Percentiles rank a stretch among this genome's conserved stretches.
Conservation (phyloP, 257 asterid species). For the Fraxinus americana region DNA sequence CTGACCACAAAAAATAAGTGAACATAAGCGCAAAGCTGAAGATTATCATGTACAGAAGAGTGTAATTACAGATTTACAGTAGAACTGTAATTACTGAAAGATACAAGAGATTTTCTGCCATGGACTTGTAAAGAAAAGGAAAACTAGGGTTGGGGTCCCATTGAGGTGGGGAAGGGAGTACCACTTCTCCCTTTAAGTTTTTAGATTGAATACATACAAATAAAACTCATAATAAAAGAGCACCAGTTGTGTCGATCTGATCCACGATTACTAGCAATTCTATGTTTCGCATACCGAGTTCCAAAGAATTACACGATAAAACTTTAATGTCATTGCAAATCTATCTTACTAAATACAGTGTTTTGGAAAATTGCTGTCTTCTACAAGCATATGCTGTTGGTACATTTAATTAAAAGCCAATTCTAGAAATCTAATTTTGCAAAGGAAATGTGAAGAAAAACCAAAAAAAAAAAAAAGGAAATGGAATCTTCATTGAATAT, state of each 20-base stretch:
- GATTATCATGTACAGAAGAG: too few relatives aligned
- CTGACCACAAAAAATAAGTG: too few relatives aligned
- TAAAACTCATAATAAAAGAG: not conserved
- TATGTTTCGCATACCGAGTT: too few relatives aligned
- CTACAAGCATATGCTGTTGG: too few relatives aligned
- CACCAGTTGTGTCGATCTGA: not conserved
- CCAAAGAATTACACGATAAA: too few relatives aligned
- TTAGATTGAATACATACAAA: not conserved
- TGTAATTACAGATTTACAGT: too few relatives aligned
- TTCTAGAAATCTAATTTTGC: not conserved
- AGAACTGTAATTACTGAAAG: not conserved
- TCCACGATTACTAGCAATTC: too few relatives aligned
- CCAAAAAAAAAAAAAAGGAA: not conserved
- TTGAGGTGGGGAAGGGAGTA: not conserved
- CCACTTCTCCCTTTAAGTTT: not conserved
- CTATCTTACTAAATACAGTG: too few relatives aligned
- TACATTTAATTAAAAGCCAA: too few relatives aligned
- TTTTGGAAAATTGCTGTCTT: too few relatives aligned
- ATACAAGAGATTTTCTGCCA: not conserved
- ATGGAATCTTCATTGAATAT: slow-evolving; percentile 1
- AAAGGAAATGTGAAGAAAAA: not conserved
- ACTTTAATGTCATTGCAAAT: too few relatives aligned
- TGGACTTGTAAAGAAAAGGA: not conserved
- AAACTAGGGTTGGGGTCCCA: not conserved
- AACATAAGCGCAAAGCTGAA: too few relatives aligned